Conservation (phyloP, 2,329 filamentous ascomycete genomes). For the Aspergillus unguis region DNA sequence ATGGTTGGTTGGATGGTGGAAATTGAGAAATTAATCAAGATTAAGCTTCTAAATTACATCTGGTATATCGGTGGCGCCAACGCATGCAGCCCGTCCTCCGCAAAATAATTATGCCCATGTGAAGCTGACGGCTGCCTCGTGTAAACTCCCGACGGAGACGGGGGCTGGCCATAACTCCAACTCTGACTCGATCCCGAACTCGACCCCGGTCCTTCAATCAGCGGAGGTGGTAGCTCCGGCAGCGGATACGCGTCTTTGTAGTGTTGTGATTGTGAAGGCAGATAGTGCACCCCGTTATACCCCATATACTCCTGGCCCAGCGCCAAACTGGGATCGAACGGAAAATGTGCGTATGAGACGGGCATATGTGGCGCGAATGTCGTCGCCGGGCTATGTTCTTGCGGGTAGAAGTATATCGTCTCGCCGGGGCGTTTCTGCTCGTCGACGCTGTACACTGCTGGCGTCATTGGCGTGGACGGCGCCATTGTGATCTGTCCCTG, state of each 20-base stretch:
- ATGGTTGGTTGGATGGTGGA: background rate
- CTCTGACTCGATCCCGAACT: too few species aligned
- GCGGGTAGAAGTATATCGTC: slow-evolving; percentile 2
- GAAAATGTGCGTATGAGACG: background rate
- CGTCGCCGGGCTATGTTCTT: background rate
- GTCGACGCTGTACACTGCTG: background rate
- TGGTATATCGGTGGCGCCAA: background rate
- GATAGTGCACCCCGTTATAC: background rate
- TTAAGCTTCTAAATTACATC: background rate
- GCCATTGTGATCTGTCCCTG: background rate
- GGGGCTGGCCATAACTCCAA: background rate
- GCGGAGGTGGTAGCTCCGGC: background rate
- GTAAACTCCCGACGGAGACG: background rate
- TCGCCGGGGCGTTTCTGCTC: background rate
- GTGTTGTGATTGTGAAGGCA: background rate
- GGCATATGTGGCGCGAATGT: background rate
- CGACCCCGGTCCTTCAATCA: background rate
- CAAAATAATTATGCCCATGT: background rate
- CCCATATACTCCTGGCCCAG: background rate
- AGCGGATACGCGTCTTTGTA: background rate
- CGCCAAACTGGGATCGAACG: background rate
- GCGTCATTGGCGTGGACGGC: slow-evolving; percentile 1
- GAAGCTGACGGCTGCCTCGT: too few species aligned
- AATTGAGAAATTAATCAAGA: background rate
- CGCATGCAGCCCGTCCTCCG: background rate